Evolutionary conservation across 148 eudicot species (phyloP).

Genomic region (Beta vulgaris): DNA sequence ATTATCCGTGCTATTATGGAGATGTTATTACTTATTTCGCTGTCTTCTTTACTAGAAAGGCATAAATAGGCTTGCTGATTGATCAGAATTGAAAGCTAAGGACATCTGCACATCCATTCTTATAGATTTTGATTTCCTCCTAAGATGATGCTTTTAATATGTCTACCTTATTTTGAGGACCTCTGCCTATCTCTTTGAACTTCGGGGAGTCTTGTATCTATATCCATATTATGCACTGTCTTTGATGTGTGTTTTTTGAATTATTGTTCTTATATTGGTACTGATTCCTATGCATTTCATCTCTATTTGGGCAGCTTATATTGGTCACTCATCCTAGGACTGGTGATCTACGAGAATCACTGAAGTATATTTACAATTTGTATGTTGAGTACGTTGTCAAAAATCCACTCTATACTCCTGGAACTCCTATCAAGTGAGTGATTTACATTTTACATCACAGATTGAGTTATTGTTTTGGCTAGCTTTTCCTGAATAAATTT

Average conservation of each 20-base stretch:
- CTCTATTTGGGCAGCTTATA: conserved; percentile 54
- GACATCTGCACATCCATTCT: neutral
- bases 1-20: neutral
- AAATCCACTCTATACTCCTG: conserved; percentile 90
- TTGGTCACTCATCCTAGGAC: conserved; percentile 83
- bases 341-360: conserved; percentile 79
- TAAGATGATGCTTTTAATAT: neutral
- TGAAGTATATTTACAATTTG: conserved; percentile 83
- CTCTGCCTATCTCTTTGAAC: neutral
- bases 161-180: neutral
- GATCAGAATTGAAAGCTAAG: neutral
- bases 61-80: neutral
- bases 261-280: neutral
- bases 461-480: neutral
- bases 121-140: neutral
- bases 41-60: neutral
- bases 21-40: neutral
- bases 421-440: conserved; percentile 73
- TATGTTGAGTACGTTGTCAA: conserved; percentile 94
- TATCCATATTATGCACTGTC: neutral
- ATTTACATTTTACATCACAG: neutral
- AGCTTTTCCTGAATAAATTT: neutral
- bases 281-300: conserved; percentile 3
- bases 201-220: neutral
- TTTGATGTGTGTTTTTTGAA: neutral